Base-by-base conservation (phyloP, 2,329 filamentous ascomycete species). In the Diaporthe caulivora region DNA sequence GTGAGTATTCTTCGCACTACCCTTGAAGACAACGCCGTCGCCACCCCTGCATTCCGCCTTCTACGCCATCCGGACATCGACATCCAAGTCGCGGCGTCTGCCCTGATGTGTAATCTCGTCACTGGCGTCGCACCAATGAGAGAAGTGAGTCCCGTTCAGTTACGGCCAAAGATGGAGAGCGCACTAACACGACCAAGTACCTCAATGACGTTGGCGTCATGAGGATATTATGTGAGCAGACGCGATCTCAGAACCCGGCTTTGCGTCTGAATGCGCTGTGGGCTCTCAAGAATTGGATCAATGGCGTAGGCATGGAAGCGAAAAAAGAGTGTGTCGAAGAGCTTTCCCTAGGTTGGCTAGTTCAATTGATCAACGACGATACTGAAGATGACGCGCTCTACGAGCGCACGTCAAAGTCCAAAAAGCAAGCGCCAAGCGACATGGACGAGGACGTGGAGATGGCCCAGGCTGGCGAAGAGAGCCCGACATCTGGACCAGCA, bases 121-220 rank as follows among this genome's bases (percentile, higher is more conserved):
- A 87, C 95, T 60, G 94, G 97, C 76, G 94, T 97, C 78, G 98
- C 95, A 80, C 95, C 97, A 0, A 95, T 98, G 91, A 92, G 94
- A 82, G 92, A 95, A 81, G 94, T 96, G 82, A 86, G 92, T 86
- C 34, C 31, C 51, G 11, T 34, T 15, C 7, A 34, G 18, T 37
- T 5, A 24, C n/a, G 18, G n/a, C 29, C 21, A 7, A 4, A 40
- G 3, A 1, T 42, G 24, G 17, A 29, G 13, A n/a, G 13, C 3
- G 37, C 21, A 17, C 78, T 80, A 75, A 81, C 62, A 68, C 51
- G 49, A 62, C 5, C 34, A 77, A 96, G 91, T 87, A 92, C 55
- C 91, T 98, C 44, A 88, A 93, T 9, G 91, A 93, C 64, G 89
- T 89, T 7, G 94, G 94, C 9, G 90, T 97, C 1, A 87, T 98